Percentiles rank a stretch among this genome's conserved stretches.
Conservation (phyloP, 768 basidiomycete genomes). For the Ramaria sp. region DNA sequence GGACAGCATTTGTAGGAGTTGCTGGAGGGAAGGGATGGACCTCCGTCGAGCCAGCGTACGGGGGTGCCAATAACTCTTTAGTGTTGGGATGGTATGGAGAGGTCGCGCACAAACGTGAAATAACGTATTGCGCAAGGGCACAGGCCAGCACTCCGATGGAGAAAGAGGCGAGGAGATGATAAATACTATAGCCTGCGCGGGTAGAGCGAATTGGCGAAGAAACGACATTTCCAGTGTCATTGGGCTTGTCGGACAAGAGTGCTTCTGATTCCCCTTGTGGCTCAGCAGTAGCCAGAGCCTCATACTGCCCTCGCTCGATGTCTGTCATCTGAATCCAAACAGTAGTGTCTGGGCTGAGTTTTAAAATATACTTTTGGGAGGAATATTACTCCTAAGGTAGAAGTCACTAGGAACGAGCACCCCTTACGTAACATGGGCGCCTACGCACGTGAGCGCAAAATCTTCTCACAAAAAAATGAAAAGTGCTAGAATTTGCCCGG, state of each 20-base stretch:
- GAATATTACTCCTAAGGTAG: no score
- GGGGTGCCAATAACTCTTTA: slow-evolving; percentile 32
- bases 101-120: neutral
- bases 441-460: no score
- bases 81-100: neutral
- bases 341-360: neutral
- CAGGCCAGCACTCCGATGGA: neutral
- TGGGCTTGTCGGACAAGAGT: neutral
- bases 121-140: slow-evolving; percentile 1
- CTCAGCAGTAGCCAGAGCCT: neutral
- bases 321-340: neutral
- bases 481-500: no score
- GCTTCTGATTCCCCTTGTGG: slow-evolving; percentile 1
- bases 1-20: slow-evolving; percentile 60
- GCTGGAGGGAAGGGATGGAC: slow-evolving; percentile 62
- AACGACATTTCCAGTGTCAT: neutral
- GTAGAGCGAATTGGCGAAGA: neutral
- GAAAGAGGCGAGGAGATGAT: slow-evolving; percentile 2
- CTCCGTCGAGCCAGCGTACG: slow-evolving; percentile 63
- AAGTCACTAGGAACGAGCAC: no score
- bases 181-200: neutral
- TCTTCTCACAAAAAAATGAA: no score
- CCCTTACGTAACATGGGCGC: no score
- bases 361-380: neutral
- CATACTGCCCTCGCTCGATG: slow-evolving; percentile 4